phyloP scores from a whole-genome alignment of 176 grass and related monocot genomes.

The Musa troglodytarum region DNA sequence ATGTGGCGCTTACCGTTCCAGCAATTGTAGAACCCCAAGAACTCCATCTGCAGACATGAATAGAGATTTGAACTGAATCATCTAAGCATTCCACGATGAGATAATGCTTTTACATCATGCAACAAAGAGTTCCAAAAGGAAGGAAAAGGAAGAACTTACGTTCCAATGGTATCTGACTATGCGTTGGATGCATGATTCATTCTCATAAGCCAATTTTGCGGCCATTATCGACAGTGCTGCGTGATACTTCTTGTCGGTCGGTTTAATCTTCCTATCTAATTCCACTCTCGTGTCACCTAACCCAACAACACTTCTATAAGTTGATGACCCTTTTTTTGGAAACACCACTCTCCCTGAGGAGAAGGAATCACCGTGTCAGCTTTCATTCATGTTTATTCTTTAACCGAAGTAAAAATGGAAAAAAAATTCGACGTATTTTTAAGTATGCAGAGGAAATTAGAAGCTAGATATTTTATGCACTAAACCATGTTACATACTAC shows the following conservation, averaged over 20 bases:
- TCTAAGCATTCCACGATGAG: neutral
- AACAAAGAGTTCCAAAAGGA: too few species aligned
- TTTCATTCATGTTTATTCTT: too few species aligned
- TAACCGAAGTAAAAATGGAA: neutral
- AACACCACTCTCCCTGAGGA: slow-evolving; percentile 39
- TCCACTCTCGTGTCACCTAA: slow-evolving; percentile 51
- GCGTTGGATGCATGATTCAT: slow-evolving; percentile 30
- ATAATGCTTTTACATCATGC: neutral
- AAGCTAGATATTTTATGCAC: neutral
- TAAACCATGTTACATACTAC: too few species aligned
- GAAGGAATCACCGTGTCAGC: too few species aligned
- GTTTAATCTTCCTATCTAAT: slow-evolving; percentile 49
- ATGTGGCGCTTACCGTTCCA: slow-evolving; percentile 49
- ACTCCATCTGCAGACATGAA: slow-evolving; percentile 47
- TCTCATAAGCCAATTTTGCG: slow-evolving; percentile 74
- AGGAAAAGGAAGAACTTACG: neutral
- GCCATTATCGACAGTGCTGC: slow-evolving; percentile 74
- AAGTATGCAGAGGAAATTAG: neutral
- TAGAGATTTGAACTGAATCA: neutral
- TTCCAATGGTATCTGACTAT: slow-evolving; percentile 46
- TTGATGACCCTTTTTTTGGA: slow-evolving; percentile 37
- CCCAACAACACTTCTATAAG: slow-evolving; percentile 42
- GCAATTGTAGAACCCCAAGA: slow-evolving; percentile 56
- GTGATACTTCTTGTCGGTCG: slow-evolving; percentile 35
- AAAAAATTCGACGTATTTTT: slow-evolving; percentile 1